phyloP scores from a whole-genome alignment of 108 stramenopile genomes.

The Skeletonema menzelii region DNA sequence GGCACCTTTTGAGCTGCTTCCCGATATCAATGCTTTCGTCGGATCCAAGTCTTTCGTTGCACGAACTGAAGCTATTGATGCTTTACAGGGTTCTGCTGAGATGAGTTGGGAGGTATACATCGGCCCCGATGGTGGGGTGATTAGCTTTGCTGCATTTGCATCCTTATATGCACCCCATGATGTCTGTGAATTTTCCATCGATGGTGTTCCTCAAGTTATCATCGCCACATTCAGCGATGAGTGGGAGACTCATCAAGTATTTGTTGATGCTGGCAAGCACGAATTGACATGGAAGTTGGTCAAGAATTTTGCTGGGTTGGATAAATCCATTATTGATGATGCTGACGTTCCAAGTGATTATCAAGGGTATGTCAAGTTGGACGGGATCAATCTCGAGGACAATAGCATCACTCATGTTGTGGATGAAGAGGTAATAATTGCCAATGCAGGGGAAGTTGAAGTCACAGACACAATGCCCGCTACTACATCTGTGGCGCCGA shows the following conservation, averaged over 20 bases:
- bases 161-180: conserved; percentile 36
- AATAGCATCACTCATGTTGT: neutral
- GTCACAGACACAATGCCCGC: neutral
- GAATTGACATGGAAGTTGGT: conserved; percentile 28
- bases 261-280: conserved; percentile 29
- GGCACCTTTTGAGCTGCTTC: conserved; percentile 6
- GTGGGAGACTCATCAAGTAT: conserved; percentile 25
- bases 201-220: conserved; percentile 26
- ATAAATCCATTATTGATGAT: conserved; percentile 5
- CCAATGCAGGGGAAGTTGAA: neutral
- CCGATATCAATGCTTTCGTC: conserved; percentile 11
- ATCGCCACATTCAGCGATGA: conserved; percentile 13
- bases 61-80: conserved; percentile 17
- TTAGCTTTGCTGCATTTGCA: conserved; percentile 27
- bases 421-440: neutral
- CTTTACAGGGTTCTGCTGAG: neutral
- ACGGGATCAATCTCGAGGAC: conserved; percentile 33
- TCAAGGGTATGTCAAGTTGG: conserved; percentile 40
- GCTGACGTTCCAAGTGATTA: conserved; percentile 27
- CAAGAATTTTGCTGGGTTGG: conserved; percentile 41
- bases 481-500: neutral
- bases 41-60: conserved; percentile 29
- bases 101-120: conserved; percentile 28
- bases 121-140: conserved; percentile 19
- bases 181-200: conserved; percentile 29